phyloP scores from a whole-genome alignment of 2,329 filamentous ascomycete genomes.

The Truncatella angustata region DNA sequence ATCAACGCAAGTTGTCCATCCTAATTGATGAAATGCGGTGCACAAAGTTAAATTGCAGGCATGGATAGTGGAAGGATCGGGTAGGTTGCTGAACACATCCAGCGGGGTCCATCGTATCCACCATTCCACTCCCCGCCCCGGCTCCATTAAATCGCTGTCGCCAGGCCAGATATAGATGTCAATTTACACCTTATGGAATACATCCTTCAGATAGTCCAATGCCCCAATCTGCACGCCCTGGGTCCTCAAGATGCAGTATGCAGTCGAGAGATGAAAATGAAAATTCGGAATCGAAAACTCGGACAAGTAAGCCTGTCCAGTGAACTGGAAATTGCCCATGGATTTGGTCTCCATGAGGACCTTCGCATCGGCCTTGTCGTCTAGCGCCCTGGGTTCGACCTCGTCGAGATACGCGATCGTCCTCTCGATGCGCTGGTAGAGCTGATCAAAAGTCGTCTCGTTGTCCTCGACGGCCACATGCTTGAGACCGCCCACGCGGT shows the following conservation, averaged over 20 bases:
- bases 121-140: not conserved
- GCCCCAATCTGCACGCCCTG: constrained; percentile 55
- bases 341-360: constrained; percentile 33
- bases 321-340: constrained; percentile 15
- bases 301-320: constrained; percentile 33
- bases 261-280: constrained; percentile 53
- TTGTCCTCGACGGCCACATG: constrained; percentile 15
- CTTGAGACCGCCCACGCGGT: constrained; percentile 12
- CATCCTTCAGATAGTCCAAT: constrained; percentile 40
- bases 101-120: not conserved
- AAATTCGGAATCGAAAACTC: constrained; percentile 49
- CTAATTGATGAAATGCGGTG: too few relatives aligned
- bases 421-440: constrained; percentile 44
- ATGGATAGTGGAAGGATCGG: too few relatives aligned
- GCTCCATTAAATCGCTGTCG: not conserved
- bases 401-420: constrained; percentile 45
- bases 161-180: too few relatives aligned
- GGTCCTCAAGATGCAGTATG: constrained; percentile 50
- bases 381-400: constrained; percentile 39
- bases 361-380: constrained; percentile 38
- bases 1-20: too few relatives aligned
- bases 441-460: constrained; percentile 46
- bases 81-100: too few relatives aligned
- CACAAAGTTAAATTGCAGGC: too few relatives aligned
- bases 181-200: constrained; percentile 9